Percentiles rank a stretch among this genome's conserved stretches.
phyloP scores from a whole-genome alignment of 1,139 yeast genomes.

The Geotrichum histeridarum region DNA sequence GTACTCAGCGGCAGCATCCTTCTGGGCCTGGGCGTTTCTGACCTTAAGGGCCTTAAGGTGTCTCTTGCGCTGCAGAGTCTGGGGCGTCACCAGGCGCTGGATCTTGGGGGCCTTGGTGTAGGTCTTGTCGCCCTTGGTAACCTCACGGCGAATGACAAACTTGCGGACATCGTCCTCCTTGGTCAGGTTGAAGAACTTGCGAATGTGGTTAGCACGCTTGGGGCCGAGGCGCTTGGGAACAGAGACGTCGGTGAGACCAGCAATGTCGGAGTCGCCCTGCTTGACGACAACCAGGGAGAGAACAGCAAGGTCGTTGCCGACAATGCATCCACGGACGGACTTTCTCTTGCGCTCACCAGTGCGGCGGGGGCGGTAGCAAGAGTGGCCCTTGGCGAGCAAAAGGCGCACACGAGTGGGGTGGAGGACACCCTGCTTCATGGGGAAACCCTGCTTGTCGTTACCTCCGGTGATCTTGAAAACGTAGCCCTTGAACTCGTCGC shows the following conservation, averaged over 20 bases:
- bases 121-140: constrained; percentile 95
- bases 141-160: constrained; percentile 97
- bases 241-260: constrained; percentile 90
- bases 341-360: constrained; percentile 99
- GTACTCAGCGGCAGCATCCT: constrained; percentile 99
- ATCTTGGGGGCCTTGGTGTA: constrained; percentile 99
- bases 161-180: constrained; percentile 94
- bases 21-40: constrained; percentile 96
- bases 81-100: constrained; percentile 99
- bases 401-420: constrained; percentile 99
- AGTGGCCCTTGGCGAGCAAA: constrained; percentile 87
- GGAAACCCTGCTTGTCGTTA: constrained; percentile 99
- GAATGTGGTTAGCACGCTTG: constrained; percentile 99
- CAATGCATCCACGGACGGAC: constrained; percentile 99
- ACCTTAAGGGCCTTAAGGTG: constrained; percentile 89
- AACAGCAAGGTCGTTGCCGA: constrained; percentile 94
- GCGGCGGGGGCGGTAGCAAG: constrained; percentile 99
- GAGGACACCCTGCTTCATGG: constrained; percentile 99
- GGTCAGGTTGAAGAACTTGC: constrained; percentile 98
- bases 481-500: constrained; percentile 99
- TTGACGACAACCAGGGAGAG: constrained; percentile 88
- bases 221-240: constrained; percentile 99
- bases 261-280: constrained; percentile 95
- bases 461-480: constrained; percentile 98
- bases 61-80: constrained; percentile 98